A percentile compares a stretch with the other conserved stretches of the same genome.
These are phyloP conservation scores for Cordyceps fumosorosea DNA, from an alignment of 2,329 filamentous ascomycete species.

Conservation along the genomic window DNA sequence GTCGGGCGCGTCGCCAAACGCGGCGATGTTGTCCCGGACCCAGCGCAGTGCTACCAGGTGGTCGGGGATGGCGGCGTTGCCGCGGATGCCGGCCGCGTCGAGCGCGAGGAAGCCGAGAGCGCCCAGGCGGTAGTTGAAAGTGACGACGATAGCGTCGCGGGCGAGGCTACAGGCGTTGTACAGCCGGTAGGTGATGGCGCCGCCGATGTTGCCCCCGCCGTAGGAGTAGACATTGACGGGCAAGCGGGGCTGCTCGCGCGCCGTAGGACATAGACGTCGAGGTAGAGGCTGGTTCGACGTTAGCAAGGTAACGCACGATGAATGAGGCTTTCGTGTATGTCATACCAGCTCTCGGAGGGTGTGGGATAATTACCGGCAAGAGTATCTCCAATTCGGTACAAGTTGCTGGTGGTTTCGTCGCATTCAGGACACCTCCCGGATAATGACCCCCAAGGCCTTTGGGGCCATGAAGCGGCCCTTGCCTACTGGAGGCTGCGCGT, in stretches of 20 bases:
- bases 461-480: conserved; percentile 16
- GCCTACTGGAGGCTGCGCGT: conserved; percentile 16
- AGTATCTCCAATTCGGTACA: conserved; percentile 15
- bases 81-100: conserved; percentile 13
- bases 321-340: not conserved
- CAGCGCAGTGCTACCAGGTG: not conserved
- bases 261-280: conserved; percentile 15
- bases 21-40: conserved; percentile 5
- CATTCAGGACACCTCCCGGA: conserved; percentile 8
- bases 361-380: not conserved
- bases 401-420: conserved; percentile 12
- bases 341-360: conserved; percentile 16
- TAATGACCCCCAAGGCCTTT: conserved; percentile 6
- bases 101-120: conserved; percentile 29
- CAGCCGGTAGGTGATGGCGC: conserved; percentile 14
- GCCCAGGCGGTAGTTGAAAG: conserved; percentile 32
- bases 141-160: conserved; percentile 30
- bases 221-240: conserved; percentile 19
- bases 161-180: conserved; percentile 19
- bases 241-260: not conserved
- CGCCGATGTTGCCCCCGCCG: conserved; percentile 14
- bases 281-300: conserved; percentile 11
- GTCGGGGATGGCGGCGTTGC: conserved; percentile 12
- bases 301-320: not conserved
- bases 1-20: not conserved